phyloP scores from a whole-genome alignment of 1,139 yeast species.

The Kodamaea arcana region DNA sequence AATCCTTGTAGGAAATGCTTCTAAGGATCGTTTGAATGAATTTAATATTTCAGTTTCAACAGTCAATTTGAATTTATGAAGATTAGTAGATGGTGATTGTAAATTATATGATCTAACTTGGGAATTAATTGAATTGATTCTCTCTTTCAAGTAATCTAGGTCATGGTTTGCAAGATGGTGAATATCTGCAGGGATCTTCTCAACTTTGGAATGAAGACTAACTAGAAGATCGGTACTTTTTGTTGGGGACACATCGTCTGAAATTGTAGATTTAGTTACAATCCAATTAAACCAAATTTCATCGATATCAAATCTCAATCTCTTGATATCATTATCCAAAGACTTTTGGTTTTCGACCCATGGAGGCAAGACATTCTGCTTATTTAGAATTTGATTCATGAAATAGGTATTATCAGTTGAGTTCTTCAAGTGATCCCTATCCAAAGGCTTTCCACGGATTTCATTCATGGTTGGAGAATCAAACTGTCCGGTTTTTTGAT shows the following conservation, averaged over 20 bases:
- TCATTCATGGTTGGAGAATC: constrained; percentile 40
- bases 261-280: constrained; percentile 17
- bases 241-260: constrained; percentile 3
- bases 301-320: constrained; percentile 44
- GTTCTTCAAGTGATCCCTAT: constrained; percentile 58
- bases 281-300: constrained; percentile 41
- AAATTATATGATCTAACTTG: constrained; percentile 68
- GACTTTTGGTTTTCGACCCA: constrained; percentile 82
- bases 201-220: constrained; percentile 2
- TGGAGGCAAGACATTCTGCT: constrained; percentile 79
- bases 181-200: constrained; percentile 1
- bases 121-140: constrained; percentile 50
- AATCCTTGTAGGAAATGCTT: constrained; percentile 9
- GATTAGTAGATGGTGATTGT: constrained; percentile 67
- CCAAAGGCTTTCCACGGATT: constrained; percentile 62
- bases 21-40: constrained; percentile 9
- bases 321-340: constrained; percentile 42
- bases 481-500: constrained; percentile 60
- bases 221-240: constrained; percentile 1
- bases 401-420: constrained; percentile 40
- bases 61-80: constrained; percentile 64
- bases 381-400: constrained; percentile 54
- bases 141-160: constrained; percentile 35
- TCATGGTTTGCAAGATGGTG: constrained; percentile 13
- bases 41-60: constrained; percentile 48